Evolutionary conservation across 306 rosid genomes (phyloP).

Genomic region (Trifolium pratense): DNA sequence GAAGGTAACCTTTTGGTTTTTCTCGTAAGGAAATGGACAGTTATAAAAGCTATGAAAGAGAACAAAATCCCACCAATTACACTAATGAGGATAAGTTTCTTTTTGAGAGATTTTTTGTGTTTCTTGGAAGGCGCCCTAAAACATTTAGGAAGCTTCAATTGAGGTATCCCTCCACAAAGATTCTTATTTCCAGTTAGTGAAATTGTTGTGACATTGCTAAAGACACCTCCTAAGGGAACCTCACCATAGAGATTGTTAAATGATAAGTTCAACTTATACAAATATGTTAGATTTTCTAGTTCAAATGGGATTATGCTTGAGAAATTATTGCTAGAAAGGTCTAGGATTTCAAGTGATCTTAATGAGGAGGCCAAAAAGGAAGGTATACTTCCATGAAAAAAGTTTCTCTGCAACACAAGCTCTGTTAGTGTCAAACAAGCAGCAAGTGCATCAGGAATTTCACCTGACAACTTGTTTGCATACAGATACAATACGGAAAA

Average conservation of each 20-base stretch:
- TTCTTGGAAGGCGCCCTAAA: neutral
- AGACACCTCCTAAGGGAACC: conserved; percentile 45
- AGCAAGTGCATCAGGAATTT: conserved; percentile 30
- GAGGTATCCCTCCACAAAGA: conserved; percentile 52
- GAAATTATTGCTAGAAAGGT: conserved; percentile 47
- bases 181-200: conserved; percentile 34
- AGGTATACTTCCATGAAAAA: conserved; percentile 32
- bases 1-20: neutral
- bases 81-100: neutral
- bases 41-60: neutral
- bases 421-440: conserved; percentile 10
- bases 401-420: neutral
- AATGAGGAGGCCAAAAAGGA: conserved; percentile 23
- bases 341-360: conserved; percentile 25
- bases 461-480: conserved; percentile 25
- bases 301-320: conserved; percentile 29
- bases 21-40: neutral
- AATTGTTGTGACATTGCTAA: conserved; percentile 28
- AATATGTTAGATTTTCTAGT: conserved; percentile 14
- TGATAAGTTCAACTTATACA: conserved; percentile 43
- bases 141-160: conserved; percentile 35
- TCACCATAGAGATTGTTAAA: conserved; percentile 48
- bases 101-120: conserved; percentile 2
- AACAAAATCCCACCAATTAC: neutral
- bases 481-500: neutral